Evolutionary conservation across 805 yeast species (phyloP), one percentile per base, ranked within the genome.

Genomic region (Phaffomyces antillensis): DNA sequence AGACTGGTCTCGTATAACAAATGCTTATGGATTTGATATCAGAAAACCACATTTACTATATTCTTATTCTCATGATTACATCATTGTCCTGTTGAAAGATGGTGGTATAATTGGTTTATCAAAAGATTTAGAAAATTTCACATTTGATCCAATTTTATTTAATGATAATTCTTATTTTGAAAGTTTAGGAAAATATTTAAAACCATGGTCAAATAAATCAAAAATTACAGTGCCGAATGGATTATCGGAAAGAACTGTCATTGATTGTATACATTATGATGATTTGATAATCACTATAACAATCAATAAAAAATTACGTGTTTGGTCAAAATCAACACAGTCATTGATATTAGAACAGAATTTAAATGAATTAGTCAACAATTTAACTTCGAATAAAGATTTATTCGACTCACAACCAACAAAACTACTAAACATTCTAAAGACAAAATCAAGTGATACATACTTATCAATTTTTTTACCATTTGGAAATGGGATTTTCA

Each of bases 41-140:
- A 70, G 84, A 53, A 62, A 64, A 23, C 88, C 91, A 2, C 75
- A 76, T 37, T 62, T 71, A 18, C 53, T 84, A 48, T 66, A 70
- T 41, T 60, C 82, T 1, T 61, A 80, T 15, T 71, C 76, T 30
- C 49, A 64, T 0, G 54, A 58, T 3, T 70, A 73, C 38, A 57
- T 79, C 9, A 59, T 88, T 4, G 77, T 83, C 0, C 70, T 87
- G 5, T 67, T 89, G 40, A 71, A 72, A 37, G 95, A 90, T 63
- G 96, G 97, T 24, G 87, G 90, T 1, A 60, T 89, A 36, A 63
- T 87, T 41, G 81, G 79, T 38, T 66, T 84, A 46, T 55, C 56
- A 26, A 62, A 58, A 49, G 46, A 41, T 33, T 48, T 17, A 43
- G 34, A 35, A n/a, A 49, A 50, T 23, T 49, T 46, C 7, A 49